A percentile compares a stretch with the other conserved stretches of the same genome.
These are phyloP conservation scores for Lippia alba DNA, from an alignment of 305 asterid species.

Conservation along the genomic window DNA sequence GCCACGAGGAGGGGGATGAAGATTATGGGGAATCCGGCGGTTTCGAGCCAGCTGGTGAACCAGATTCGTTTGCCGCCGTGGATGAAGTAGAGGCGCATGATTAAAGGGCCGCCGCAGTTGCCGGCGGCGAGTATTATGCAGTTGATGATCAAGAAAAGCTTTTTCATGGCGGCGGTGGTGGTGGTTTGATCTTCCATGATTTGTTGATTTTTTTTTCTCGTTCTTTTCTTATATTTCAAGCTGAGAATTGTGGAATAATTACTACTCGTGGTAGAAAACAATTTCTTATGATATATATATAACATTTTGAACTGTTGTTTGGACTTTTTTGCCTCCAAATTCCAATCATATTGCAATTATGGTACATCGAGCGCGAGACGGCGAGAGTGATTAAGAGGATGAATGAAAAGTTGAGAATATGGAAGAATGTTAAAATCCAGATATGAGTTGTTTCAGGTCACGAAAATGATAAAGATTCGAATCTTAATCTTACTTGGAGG, in stretches of 20 bases:
- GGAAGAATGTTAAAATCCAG: no score
- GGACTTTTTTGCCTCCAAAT: no score
- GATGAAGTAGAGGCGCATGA: conserved; percentile 71
- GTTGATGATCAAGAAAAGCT: conserved; percentile 45
- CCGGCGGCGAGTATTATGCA: conserved; percentile 56
- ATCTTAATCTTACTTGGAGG: no score
- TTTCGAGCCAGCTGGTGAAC: conserved; percentile 58
- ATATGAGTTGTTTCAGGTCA: no score
- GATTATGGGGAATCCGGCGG: conserved; percentile 58
- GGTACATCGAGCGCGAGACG: no score
- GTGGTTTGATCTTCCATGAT: conserved; percentile 23
- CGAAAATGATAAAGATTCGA: no score
- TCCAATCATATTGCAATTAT: no score
- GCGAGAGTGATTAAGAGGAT: no score
- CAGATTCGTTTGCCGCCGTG: conserved; percentile 68
- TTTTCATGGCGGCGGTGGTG: conserved; percentile 33
- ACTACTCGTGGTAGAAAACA: background rate
- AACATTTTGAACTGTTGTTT: no score
- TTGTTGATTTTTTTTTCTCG: background rate
- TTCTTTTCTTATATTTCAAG: background rate
- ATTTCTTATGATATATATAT: no score
- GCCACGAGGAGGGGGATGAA: conserved; percentile 53
- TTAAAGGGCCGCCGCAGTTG: conserved; percentile 63
- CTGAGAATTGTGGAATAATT: no score
- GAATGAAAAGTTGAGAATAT: no score